Percentiles rank a stretch among this genome's conserved stretches.
Evolutionary conservation across 2,329 filamentous ascomycete genomes (phyloP).

Genomic region (Chaetomium sp.): DNA sequence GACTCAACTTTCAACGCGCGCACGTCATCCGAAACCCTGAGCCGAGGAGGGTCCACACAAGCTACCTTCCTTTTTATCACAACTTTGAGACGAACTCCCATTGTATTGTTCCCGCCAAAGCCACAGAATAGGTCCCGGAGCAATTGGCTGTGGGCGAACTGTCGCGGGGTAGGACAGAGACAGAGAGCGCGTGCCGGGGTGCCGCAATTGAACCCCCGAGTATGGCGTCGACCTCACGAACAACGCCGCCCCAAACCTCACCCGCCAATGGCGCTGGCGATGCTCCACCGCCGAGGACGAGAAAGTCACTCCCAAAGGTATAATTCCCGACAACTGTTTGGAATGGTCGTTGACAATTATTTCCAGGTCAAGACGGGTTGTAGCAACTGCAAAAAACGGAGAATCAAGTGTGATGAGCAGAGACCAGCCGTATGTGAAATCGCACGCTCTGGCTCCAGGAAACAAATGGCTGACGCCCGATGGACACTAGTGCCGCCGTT

Average conservation of each 20-base stretch:
- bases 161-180: not conserved
- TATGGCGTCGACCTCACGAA: slow-evolving; percentile 16
- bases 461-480: not conserved
- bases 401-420: slow-evolving; percentile 68
- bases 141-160: not conserved
- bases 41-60: not conserved
- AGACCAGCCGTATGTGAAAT: not conserved
- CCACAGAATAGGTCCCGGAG: not conserved
- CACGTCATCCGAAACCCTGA: not conserved
- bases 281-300: slow-evolving; percentile 36
- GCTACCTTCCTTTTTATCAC: not conserved
- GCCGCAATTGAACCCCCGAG: slow-evolving; percentile 1
- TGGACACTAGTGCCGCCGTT: slow-evolving; percentile 36
- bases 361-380: slow-evolving; percentile 68
- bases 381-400: slow-evolving; percentile 62
- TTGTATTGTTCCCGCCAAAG: not conserved
- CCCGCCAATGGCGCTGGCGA: slow-evolving; percentile 29
- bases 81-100: not conserved
- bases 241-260: slow-evolving; percentile 17
- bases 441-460: slow-evolving; percentile 35
- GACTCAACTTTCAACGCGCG: not conserved
- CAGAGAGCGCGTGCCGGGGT: not conserved
- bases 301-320: slow-evolving; percentile 55
- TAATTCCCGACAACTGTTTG: not conserved
- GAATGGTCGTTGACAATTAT: not conserved